Conservation (phyloP, 2,329 filamentous ascomycete species). For the Ilyonectria robusta region DNA sequence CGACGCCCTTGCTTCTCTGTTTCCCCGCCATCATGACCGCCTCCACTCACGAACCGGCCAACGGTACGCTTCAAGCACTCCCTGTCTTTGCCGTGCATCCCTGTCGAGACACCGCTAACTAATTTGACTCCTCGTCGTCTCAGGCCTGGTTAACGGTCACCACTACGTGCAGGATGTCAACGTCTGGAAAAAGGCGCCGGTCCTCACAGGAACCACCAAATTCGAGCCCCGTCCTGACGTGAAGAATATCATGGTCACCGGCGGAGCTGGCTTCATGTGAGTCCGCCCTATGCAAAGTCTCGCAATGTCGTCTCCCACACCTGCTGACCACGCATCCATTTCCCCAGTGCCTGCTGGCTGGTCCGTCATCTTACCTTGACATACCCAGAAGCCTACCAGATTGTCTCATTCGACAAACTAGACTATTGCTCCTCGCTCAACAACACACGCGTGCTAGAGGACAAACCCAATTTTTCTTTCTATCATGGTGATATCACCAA, state of each 20-base stretch:
- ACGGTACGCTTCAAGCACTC: constrained; percentile 18
- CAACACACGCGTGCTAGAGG: constrained; percentile 80
- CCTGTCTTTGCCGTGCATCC: neutral
- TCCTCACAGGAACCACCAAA: constrained; percentile 78
- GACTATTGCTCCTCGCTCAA: constrained; percentile 87
- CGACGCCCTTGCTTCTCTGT: constrained; percentile 5
- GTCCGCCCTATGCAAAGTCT: constrained; percentile 49
- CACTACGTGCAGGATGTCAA: constrained; percentile 72
- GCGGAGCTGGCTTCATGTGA: constrained; percentile 89
- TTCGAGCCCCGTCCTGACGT: constrained; percentile 79
- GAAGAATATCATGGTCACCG: constrained; percentile 87
- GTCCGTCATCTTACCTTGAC: constrained; percentile 83
- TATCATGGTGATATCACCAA: constrained; percentile 85
- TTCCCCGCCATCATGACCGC: constrained; percentile 25
- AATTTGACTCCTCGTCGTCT: constrained; percentile 4
- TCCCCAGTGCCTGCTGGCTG: constrained; percentile 81
- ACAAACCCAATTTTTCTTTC: constrained; percentile 81
- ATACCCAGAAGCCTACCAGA: constrained; percentile 81
- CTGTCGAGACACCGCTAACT: constrained; percentile 11
- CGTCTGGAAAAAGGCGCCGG: constrained; percentile 79
- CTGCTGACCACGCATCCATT: constrained; percentile 39
- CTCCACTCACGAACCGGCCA: constrained; percentile 10
- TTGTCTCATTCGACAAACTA: constrained; percentile 87
- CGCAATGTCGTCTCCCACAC: constrained; percentile 23
- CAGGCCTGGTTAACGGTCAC: constrained; percentile 34